These are phyloP conservation scores for Trebouxiophyceae sp. DNA, from an alignment of 163 green algal species.

Conservation along the genomic window DNA sequence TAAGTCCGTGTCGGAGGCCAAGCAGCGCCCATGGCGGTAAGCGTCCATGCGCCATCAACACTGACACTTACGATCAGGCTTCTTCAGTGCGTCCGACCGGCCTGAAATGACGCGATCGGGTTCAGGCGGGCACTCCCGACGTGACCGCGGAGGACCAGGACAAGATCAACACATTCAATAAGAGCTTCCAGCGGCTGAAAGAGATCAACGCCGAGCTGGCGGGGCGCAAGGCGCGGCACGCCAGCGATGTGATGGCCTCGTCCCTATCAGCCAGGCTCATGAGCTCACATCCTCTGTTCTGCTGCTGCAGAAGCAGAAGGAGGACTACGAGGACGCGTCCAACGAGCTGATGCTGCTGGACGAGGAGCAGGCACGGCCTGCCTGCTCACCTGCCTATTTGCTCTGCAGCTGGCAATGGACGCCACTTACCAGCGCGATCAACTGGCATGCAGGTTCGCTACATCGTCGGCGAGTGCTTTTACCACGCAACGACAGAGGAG, in stretches of 20 bases:
- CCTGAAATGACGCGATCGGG: no score
- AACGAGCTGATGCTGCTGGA: constrained; percentile 85
- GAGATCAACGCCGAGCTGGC: constrained; percentile 63
- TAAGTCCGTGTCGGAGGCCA: no score
- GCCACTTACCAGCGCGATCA: not conserved
- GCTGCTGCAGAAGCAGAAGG: constrained; percentile 39
- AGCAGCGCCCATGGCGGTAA: no score
- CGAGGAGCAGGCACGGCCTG: constrained; percentile 43
- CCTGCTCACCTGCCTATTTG: not conserved
- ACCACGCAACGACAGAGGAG: constrained; percentile 57
- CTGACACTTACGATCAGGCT: no score
- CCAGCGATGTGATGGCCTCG: not conserved
- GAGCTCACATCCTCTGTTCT: not conserved
- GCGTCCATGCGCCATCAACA: no score
- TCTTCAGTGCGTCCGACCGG: no score
- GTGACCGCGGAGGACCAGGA: constrained; percentile 76
- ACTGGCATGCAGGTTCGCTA: constrained; percentile 35
- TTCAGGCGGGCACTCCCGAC: constrained; percentile 12
- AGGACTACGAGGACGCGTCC: constrained; percentile 75
- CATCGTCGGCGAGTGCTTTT: constrained; percentile 71
- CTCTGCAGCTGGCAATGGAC: not conserved
- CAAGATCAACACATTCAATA: constrained; percentile 80
- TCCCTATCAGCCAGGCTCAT: not conserved
- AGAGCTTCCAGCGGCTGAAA: constrained; percentile 61
- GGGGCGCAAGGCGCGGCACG: constrained; percentile 51